These are phyloP conservation scores for Lotus japonicus DNA, from an alignment of 306 rosid species.

Conservation along the genomic window DNA sequence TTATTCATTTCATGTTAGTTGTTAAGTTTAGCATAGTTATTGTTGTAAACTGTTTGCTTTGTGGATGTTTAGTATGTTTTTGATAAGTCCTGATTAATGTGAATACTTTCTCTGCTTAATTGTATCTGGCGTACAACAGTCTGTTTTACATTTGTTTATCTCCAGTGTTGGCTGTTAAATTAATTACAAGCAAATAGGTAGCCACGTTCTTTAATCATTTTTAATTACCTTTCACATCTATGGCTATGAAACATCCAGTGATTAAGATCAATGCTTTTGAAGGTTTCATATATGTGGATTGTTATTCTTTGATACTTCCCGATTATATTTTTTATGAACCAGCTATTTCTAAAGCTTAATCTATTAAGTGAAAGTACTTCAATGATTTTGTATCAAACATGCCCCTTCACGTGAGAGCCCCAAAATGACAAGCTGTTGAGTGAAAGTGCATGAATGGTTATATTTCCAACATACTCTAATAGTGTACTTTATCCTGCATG, in stretches of 20 bases:
- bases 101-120: not conserved
- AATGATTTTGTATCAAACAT: too few species aligned
- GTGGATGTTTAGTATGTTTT: not conserved
- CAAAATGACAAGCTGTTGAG: not conserved
- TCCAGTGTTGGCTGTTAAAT: not conserved
- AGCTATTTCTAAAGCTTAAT: too few species aligned
- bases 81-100: not conserved
- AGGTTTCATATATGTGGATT: not conserved
- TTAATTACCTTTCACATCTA: not conserved
- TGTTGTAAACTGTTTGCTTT: not conserved
- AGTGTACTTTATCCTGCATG: constrained; percentile 10
- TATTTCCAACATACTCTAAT: constrained; percentile 11
- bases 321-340: not conserved
- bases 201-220: not conserved
- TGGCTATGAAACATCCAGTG: not conserved
- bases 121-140: constrained; percentile 3
- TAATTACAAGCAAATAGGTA: not conserved
- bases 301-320: not conserved
- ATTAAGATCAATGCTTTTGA: not conserved
- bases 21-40: not conserved
- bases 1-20: not conserved
- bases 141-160: not conserved
- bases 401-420: too few species aligned
- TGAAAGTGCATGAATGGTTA: not conserved
- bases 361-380: too few species aligned